Base-by-base conservation (phyloP, 352 stramenopile species). In the Globisporangium solare region DNA sequence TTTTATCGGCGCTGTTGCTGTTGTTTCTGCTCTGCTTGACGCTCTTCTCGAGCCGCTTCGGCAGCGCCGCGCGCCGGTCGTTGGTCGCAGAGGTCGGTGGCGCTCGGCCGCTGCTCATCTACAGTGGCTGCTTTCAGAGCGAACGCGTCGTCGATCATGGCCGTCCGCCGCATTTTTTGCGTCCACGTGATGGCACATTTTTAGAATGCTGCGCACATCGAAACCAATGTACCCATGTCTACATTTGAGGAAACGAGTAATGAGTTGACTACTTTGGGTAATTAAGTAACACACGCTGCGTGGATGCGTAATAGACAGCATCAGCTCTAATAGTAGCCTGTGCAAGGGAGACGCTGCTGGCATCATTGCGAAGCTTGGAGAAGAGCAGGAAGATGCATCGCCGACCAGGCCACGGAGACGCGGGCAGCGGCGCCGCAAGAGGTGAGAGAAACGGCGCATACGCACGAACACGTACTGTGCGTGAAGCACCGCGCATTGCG, bases 341-440 rank as follows among this genome's bases (percentile, higher is more conserved):
- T 35, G 24, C 5, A 27, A 35, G 27, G 7, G 27, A 6, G 27
- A 35, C 27, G 27, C 4, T 35, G 27, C 7, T 1, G 27, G 27
- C 27, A 35, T 10, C 1, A 35, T 35, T 35, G 7, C 27, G 6
- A 31, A 10, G 24, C 24, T 27, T 27, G 27, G 31, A 14, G 17
- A 59, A 27, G 31, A 24, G n/a, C 43, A 51, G 13, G 32, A 57
- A 24, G 21, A 74, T 71, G 63, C 66, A 71, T 32, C 63, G 66
- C 12, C 66, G 66, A 37, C 46, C 52, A 45, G 66, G 62, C 48
- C 66, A 54, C 40, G 43, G 46, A 37, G 37, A 46, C 15, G 60
- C 27, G 10, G 27, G 50, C 41, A 52, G 59, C 18, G 24, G 54
- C 6, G 35, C 48, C 18, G 47, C 27, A 2, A 21, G 46, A 51